Percentiles rank a stretch among this genome's conserved stretches.
phyloP scores from a whole-genome alignment of 768 basidiomycete genomes.

The Leccinum fibrillosum region DNA sequence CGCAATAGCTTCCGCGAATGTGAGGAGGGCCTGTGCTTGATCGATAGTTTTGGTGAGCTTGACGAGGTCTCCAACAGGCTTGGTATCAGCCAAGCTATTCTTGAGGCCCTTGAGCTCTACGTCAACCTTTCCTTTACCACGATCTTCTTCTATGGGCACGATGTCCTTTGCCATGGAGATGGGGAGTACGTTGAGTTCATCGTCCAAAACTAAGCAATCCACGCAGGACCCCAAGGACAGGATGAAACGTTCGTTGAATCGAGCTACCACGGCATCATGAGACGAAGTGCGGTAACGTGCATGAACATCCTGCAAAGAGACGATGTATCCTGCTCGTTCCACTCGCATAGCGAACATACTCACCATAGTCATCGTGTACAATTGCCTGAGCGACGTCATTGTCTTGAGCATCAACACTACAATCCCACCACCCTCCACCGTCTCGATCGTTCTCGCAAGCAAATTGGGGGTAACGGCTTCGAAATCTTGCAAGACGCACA shows the following conservation, averaged over 20 bases:
- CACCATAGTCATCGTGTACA: constrained; percentile 89
- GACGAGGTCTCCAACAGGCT: constrained; percentile 84
- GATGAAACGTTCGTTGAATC: constrained; percentile 99
- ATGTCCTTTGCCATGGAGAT: constrained; percentile 96
- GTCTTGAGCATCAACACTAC: constrained; percentile 90
- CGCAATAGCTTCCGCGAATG: constrained; percentile 91
- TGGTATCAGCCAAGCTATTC: constrained; percentile 73
- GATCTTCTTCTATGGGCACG: constrained; percentile 51
- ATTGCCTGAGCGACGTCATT: constrained; percentile 87
- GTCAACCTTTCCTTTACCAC: constrained; percentile 50
- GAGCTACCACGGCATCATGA: constrained; percentile 83
- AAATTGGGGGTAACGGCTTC: constrained; percentile 98
- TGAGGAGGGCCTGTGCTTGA: constrained; percentile 91
- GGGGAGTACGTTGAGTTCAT: constrained; percentile 96
- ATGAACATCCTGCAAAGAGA: constrained; percentile 80
- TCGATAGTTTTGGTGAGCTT: constrained; percentile 90
- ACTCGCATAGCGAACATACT: constrained; percentile 7
- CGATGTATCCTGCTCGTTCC: not conserved
- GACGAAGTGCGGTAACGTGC: constrained; percentile 89
- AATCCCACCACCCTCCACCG: constrained; percentile 92
- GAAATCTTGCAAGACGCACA: constrained; percentile 96
- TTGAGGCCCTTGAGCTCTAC: constrained; percentile 76
- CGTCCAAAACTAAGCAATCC: constrained; percentile 92
- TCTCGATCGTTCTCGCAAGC: constrained; percentile 95
- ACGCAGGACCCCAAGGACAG: constrained; percentile 91